Base-by-base conservation (phyloP, 257 asterid species). In the Solanum sparsipilum region DNA sequence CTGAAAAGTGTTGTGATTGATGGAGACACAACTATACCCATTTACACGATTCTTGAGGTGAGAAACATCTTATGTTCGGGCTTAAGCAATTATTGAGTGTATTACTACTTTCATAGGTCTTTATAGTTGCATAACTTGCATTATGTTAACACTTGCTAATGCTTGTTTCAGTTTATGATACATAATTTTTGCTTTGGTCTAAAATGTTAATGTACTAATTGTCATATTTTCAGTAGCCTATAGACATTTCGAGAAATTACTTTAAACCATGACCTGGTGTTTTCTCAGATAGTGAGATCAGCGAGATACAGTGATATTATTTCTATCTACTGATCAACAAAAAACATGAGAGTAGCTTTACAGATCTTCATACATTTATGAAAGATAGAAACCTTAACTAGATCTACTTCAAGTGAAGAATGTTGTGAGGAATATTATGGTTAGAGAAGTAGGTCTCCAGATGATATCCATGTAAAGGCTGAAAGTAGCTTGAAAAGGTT, bases 11-110 rank as follows among this genome's bases (percentile, higher is more conserved):
- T 95, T 20, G 95, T 96, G 84, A 94, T 95, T 90, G 98, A 96
- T 91, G 98, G 98, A 85, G 99, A 95, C 46, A 88, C 92, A 79
- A 95, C 97, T 1, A 91, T 96, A 41, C 97, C 98, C 44, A 92
- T 96, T 34, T 96, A 95, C 92, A 95, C 99, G 4, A 95, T 96
- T 90, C 93, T 95, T 71, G 99, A 95, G 98, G 98, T 96, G 89
- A 88, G 91, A 85, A 48, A n/a, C 86, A 82, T 82, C 70, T 82
- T 81, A 29, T 81, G 68, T 16, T 23, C 3, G 20, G 41, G 68
- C 41, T 29, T 29, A 48, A 44, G 35, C 20, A 44, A 9, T 48
- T 81, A 29, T 29, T 5, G 11, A 9, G 84, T 38, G 21, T 76
- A 48, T 29, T 81, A 20, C 29, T 48, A 48, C 18, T 81, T 48